These are phyloP conservation scores for Dendrobium officinale DNA, from an alignment of 106 monocot species.

Conservation along the genomic window DNA sequence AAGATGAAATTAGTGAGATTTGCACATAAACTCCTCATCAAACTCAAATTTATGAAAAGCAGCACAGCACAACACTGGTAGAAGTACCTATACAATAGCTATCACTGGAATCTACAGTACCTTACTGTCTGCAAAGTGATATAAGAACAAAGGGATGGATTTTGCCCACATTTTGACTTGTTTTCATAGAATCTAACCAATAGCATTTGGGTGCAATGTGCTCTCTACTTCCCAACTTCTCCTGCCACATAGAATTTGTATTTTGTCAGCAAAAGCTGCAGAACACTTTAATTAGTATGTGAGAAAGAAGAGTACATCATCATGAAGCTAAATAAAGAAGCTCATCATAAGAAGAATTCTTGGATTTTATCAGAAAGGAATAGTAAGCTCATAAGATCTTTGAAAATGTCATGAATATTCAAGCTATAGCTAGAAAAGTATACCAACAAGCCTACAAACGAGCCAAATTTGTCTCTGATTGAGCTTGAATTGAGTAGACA, in stretches of 20 bases:
- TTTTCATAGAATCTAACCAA: conserved; percentile 26
- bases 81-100: not conserved
- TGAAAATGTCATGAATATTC: too few species aligned
- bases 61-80: not conserved
- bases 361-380: too few species aligned
- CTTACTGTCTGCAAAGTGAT: conserved; percentile 1
- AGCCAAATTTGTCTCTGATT: too few species aligned
- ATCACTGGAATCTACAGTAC: not conserved
- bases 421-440: too few species aligned
- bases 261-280: not conserved
- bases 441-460: too few species aligned
- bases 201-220: conserved; percentile 50
- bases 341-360: too few species aligned
- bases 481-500: too few species aligned
- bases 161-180: not conserved
- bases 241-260: conserved; percentile 21
- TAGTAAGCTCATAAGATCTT: too few species aligned
- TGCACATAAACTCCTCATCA: not conserved
- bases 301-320: too few species aligned
- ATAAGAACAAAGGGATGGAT: not conserved
- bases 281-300: not conserved
- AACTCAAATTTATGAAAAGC: not conserved
- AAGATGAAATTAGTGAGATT: not conserved
- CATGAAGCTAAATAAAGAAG: too few species aligned
- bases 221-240: conserved; percentile 68